Evolutionary conservation across 1,284 basidiomycete species (phyloP).

Genomic region (Ganoderma sinense): DNA sequence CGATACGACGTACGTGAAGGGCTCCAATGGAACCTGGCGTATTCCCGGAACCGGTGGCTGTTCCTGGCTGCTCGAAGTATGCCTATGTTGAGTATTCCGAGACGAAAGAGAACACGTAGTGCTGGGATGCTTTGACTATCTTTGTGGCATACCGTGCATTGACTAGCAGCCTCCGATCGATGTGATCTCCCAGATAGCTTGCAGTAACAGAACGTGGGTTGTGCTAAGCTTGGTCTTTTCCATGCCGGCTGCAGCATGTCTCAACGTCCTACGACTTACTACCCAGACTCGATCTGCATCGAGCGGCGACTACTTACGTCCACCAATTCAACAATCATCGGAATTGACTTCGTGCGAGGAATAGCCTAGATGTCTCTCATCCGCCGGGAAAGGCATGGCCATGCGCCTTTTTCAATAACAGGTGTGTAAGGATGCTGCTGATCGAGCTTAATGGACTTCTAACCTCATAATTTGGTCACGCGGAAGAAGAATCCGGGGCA

Average conservation of each 20-base stretch:
- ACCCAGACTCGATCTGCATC: background rate
- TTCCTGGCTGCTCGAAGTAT: background rate
- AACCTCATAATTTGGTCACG: background rate
- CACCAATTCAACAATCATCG: background rate
- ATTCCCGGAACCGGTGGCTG: background rate
- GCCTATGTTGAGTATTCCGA: background rate
- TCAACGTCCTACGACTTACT: background rate
- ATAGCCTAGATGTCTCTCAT: background rate
- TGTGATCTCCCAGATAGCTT: background rate
- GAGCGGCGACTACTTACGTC: background rate
- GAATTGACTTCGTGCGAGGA: background rate
- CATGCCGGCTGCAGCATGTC: background rate
- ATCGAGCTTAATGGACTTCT: slow-evolving; percentile 1
- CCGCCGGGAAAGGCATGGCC: background rate
- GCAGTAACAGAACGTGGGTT: background rate
- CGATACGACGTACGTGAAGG: background rate
- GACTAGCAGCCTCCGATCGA: background rate
- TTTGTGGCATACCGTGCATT: background rate
- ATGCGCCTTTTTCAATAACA: background rate
- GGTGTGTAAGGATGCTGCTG: background rate
- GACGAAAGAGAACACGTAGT: background rate
- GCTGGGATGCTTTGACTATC: background rate
- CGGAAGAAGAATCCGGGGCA: background rate
- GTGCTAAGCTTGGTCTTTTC: too few species aligned
- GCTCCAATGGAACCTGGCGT: background rate